These are phyloP conservation scores for Fusarium udum DNA, from an alignment of 2,329 filamentous ascomycete species.

Conservation along the genomic window DNA sequence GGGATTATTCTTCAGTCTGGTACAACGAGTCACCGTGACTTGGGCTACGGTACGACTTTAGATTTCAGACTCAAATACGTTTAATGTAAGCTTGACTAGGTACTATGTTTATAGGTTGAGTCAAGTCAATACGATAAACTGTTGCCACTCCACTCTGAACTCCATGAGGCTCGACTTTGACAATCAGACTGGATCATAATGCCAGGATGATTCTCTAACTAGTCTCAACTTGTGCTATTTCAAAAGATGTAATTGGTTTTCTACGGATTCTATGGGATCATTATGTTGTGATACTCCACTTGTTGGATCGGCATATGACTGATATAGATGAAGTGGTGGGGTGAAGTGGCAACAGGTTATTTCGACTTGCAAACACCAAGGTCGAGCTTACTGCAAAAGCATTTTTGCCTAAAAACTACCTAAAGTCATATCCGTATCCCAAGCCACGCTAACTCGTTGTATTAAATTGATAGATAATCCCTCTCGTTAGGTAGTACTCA, in stretches of 20 bases:
- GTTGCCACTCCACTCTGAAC: too few relatives aligned
- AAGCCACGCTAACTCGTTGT: too few relatives aligned
- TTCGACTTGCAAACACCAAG: not conserved
- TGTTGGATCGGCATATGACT: constrained; percentile 9
- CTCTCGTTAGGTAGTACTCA: too few relatives aligned
- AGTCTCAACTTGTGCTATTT: not conserved
- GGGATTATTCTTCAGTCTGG: not conserved
- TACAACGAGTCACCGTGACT: not conserved
- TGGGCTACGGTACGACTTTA: not conserved
- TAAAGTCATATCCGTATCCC: too few relatives aligned
- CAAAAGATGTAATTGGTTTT: not conserved
- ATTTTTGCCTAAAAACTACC: too few relatives aligned
- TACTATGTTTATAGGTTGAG: too few relatives aligned
- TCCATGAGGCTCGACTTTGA: too few relatives aligned
- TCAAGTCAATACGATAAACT: too few relatives aligned
- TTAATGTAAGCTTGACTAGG: not conserved
- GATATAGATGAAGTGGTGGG: not conserved
- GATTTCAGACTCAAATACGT: not conserved
- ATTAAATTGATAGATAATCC: too few relatives aligned
- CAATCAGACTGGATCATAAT: not conserved
- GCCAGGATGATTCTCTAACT: fast-evolving
- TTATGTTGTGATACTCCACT: not conserved
- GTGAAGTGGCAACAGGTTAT: not conserved
- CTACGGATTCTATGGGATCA: not conserved
- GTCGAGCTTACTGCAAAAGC: too few relatives aligned